Evolutionary conservation across 805 yeast species (phyloP), one percentile per base, ranked within the genome.

Genomic region (Kodamaea kakaduensis): DNA sequence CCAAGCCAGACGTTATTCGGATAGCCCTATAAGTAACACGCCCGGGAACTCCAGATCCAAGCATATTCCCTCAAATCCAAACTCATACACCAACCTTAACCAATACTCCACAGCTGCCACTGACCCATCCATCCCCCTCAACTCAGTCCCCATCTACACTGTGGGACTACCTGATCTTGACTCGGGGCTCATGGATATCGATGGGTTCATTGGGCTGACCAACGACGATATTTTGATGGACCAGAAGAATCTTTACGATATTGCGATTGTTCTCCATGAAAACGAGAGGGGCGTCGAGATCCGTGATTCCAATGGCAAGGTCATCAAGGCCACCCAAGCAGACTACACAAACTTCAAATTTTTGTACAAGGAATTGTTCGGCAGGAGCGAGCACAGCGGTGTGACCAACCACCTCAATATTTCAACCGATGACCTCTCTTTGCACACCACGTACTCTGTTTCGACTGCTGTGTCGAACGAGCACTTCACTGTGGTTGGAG

Each of bases 201-300:
- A 49, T 10, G 71, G 75, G 1, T 80, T 60, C 45, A 61, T 81
- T 25, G 88, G 81, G 2, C 64, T 76, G 5, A 79, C 90, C 2
- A 72, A 81, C 15, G 94, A 84, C 49, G 80, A 75, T 28, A 73
- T 84, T 16, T 56, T 83, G 20, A 59, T 78, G 47, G 75, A 70
- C 41, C 81, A 78, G 44, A 49, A 50, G 10, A 59, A 64, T 8
- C 44, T 77, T 3, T 81, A 72, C 49, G 86, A 81, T 41, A 36
- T 50, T 21, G 70, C 59, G 2, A 52, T 65, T 9, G 42, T 60
- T 18, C 32, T 65, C 26, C 54, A 45, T 13, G 37, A 34, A 3
- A 21, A 30, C 9, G 31, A 36, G 14, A 10, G 29, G 4, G 44
- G 46, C 10, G 48, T 50, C 7, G 34, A 28, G 5, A 41, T 53